Percentiles rank a stretch among this genome's conserved stretches.
Conservation (phyloP, 106 monocot genomes). For the Chionographis japonica region DNA sequence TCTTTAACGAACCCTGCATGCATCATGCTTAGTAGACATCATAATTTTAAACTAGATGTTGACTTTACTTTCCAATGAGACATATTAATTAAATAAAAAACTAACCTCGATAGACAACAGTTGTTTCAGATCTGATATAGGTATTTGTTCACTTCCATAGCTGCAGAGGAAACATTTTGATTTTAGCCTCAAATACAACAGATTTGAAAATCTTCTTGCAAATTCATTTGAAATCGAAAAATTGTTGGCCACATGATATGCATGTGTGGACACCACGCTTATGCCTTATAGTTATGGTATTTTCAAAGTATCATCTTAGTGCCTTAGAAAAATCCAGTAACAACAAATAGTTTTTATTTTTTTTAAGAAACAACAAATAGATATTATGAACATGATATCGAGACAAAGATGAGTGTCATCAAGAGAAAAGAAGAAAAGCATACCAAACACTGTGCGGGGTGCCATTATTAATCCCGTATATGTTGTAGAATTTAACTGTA, state of each 20-base stretch:
- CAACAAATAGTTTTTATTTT: background rate
- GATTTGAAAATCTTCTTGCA: no score
- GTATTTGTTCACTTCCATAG: slow-evolving; percentile 56
- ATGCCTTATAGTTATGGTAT: no score
- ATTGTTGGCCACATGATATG: no score
- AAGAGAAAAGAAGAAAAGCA: slow-evolving; percentile 8
- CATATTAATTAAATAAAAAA: background rate
- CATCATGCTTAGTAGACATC: no score
- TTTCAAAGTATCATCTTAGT: background rate
- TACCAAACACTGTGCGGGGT: slow-evolving; percentile 95
- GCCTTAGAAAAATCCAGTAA: background rate
- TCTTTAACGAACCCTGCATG: no score
- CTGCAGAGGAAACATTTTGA: slow-evolving; percentile 26
- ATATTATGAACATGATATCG: background rate
- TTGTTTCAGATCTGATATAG: slow-evolving; percentile 43
- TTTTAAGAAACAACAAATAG: background rate
- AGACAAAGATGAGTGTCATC: background rate
- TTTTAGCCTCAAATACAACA: no score
- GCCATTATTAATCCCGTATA: slow-evolving; percentile 74
- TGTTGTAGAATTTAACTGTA: slow-evolving; percentile 83
- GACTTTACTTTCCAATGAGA: no score
- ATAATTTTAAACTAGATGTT: no score
- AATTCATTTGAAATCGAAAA: no score
- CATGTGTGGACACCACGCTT: no score
- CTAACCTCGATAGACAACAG: slow-evolving; percentile 33